Evolutionary conservation across 2,329 filamentous ascomycete genomes (phyloP).

Genomic region (Apiospora kogelbergensis): DNA sequence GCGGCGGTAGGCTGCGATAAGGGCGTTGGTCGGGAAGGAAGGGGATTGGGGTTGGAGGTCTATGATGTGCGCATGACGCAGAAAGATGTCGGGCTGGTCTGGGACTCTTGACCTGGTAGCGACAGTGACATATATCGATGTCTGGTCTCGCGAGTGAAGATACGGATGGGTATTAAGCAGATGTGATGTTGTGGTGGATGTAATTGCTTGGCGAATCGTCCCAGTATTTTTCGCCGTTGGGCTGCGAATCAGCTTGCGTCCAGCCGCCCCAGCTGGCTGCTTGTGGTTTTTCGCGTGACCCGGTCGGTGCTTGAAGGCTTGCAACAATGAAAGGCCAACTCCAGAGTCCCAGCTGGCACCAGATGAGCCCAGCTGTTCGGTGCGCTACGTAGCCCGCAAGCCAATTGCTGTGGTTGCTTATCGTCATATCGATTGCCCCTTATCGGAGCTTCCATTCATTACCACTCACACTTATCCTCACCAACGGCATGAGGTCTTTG

Average conservation of each 20-base stretch:
- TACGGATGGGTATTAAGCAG: constrained; percentile 6
- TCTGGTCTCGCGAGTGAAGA: neutral
- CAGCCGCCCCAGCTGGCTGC: neutral
- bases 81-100: neutral
- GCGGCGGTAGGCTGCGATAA: constrained; percentile 1
- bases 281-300: constrained; percentile 1
- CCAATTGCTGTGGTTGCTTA: neutral
- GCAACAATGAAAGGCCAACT: neutral
- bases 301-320: neutral
- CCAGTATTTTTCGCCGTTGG: constrained; percentile 9
- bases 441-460: neutral
- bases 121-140: neutral
- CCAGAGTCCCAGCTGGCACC: neutral
- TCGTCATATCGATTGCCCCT: neutral
- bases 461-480: neutral
- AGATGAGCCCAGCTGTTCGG: neutral
- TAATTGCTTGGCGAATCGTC: constrained; percentile 4
- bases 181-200: constrained; percentile 9
- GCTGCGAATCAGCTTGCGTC: constrained; percentile 2
- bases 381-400: no score
- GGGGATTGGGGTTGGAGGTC: neutral
- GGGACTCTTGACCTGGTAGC: constrained; percentile 4
- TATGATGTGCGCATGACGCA: constrained; percentile 11
- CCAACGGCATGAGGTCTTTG: neutral
- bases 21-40: neutral